phyloP scores from a whole-genome alignment of 495 filamentous ascomycete species.

The Cryomyces antarcticus region DNA sequence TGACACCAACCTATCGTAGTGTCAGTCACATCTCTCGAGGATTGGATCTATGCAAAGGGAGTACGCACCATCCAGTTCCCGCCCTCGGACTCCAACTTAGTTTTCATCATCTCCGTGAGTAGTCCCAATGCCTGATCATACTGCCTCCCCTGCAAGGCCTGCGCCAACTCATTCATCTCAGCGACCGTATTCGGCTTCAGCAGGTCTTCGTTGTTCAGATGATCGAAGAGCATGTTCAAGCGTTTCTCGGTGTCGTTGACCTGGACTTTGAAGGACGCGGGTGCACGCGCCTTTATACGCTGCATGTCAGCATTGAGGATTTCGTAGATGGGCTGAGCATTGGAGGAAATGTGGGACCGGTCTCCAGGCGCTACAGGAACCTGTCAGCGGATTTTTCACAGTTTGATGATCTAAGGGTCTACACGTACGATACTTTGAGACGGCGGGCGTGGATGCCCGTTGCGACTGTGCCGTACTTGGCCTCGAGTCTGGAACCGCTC shows the following conservation, averaged over 20 bases:
- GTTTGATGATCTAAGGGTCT: neutral
- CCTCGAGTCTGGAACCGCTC: conserved; percentile 22
- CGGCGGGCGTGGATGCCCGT: conserved; percentile 1
- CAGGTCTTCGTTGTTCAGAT: conserved; percentile 86
- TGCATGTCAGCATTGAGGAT: conserved; percentile 71
- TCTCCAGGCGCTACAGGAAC: conserved; percentile 49
- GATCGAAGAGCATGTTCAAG: conserved; percentile 78
- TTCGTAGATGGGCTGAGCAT: conserved; percentile 58
- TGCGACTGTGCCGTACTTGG: conserved; percentile 33
- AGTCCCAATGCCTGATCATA: conserved; percentile 56
- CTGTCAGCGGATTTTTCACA: neutral
- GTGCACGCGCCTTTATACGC: conserved; percentile 65
- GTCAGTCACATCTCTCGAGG: conserved; percentile 1
- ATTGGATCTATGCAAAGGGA: neutral
- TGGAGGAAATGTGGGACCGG: conserved; percentile 66
- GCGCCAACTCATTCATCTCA: conserved; percentile 43
- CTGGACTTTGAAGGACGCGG: conserved; percentile 58
- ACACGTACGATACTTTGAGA: conserved; percentile 42
- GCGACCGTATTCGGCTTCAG: conserved; percentile 64
- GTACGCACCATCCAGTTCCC: conserved; percentile 85
- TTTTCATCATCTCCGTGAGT: conserved; percentile 64
- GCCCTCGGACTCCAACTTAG: conserved; percentile 58
- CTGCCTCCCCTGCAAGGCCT: conserved; percentile 46
- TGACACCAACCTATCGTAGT: conserved; percentile 57
- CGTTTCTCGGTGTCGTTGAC: conserved; percentile 86